Evolutionary conservation across 805 yeast genomes (phyloP).

Genomic region (Barnettozyma vustinii): DNA sequence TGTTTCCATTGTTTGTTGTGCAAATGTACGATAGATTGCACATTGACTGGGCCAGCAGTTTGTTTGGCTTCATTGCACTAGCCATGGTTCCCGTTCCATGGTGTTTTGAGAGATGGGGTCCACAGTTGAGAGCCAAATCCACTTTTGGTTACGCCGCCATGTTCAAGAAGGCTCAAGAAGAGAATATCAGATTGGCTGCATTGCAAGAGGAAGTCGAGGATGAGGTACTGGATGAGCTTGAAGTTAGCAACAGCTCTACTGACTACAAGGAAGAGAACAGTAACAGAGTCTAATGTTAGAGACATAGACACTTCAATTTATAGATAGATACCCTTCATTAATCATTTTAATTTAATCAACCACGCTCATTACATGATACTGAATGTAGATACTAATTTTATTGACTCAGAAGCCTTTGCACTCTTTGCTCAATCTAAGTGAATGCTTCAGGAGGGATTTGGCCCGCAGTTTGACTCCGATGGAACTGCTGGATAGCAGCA

Average conservation of each 20-base stretch:
- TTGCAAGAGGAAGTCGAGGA: constrained; percentile 14
- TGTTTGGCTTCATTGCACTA: constrained; percentile 59
- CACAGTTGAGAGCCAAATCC: constrained; percentile 48
- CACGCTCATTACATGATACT: neutral
- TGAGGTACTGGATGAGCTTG: constrained; percentile 9
- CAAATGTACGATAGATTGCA: constrained; percentile 75
- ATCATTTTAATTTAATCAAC: neutral
- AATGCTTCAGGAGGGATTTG: constrained; percentile 28
- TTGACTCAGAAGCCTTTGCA: neutral
- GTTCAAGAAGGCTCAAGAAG: constrained; percentile 34
- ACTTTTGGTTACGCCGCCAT: constrained; percentile 55
- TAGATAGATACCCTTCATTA: neutral
- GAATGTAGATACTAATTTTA: neutral
- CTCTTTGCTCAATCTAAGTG: constrained; percentile 2
- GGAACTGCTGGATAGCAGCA: constrained; percentile 64
- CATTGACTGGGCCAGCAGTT: constrained; percentile 74
- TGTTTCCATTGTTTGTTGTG: constrained; percentile 77
- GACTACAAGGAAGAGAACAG: neutral
- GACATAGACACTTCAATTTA: neutral
- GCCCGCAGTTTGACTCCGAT: constrained; percentile 41
- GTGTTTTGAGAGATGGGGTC: constrained; percentile 57
- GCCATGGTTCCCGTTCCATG: constrained; percentile 74
- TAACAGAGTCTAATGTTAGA: neutral
- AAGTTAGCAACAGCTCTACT: constrained; percentile 1
- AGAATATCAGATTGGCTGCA: constrained; percentile 19